Evolutionary conservation across 441 rosid genomes (phyloP).

Genomic region (Manihot esculenta): DNA sequence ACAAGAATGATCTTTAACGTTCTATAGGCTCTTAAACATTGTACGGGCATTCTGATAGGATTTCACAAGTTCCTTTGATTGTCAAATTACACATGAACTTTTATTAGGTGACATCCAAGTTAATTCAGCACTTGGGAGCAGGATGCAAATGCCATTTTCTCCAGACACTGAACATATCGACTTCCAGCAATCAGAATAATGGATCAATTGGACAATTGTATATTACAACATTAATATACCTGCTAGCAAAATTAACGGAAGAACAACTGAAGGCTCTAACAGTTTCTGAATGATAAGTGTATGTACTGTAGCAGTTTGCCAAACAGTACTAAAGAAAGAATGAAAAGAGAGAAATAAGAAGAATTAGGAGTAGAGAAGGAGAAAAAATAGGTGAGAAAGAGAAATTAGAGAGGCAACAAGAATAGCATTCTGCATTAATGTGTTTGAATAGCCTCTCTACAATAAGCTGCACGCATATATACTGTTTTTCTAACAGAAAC

Average conservation of each 20-base stretch:
- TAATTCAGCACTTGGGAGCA: background rate
- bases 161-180: background rate
- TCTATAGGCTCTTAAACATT: background rate
- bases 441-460: no score
- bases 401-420: no score
- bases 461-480: no score
- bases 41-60: background rate
- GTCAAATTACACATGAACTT: background rate
- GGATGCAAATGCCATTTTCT: background rate
- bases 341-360: no score
- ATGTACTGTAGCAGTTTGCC: no score
- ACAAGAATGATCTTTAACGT: background rate
- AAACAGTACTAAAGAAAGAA: no score
- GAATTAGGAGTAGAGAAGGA: no score
- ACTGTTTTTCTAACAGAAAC: no score
- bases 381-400: no score
- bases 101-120: background rate
- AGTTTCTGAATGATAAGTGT: no score
- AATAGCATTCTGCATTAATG: no score
- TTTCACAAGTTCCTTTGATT: background rate
- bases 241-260: background rate
- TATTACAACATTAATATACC: background rate
- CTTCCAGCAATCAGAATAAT: background rate
- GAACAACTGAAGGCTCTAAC: no score
- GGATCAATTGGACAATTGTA: background rate